Evolutionary conservation across 169 alveolate species (phyloP).

Genomic region (Besnoitia besnoiti): DNA sequence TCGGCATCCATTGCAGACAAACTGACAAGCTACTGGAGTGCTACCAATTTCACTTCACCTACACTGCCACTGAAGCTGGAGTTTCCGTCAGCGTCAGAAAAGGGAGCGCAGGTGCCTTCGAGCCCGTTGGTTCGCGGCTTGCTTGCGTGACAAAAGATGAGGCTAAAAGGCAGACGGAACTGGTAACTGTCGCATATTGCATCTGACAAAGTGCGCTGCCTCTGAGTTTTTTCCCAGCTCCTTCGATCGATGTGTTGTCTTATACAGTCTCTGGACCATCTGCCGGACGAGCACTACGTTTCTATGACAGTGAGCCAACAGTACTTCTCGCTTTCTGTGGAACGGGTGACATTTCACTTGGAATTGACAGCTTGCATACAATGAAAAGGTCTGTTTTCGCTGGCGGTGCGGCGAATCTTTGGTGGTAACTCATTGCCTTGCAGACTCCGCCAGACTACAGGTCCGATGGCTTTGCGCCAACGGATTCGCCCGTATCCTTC

Average conservation of each 20-base stretch:
- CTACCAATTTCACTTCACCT: constrained; percentile 45
- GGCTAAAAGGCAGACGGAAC: constrained; percentile 57
- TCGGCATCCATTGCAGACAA: constrained; percentile 43
- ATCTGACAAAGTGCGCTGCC: not conserved
- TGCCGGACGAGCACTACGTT: constrained; percentile 56
- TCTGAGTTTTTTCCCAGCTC: constrained; percentile 1
- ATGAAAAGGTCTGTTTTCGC: not conserved
- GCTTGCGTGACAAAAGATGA: constrained; percentile 45
- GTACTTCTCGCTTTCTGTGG: too few relatives aligned
- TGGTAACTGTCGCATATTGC: not conserved
- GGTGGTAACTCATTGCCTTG: not conserved
- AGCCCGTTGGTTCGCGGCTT: not conserved
- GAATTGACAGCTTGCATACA: constrained; percentile 25
- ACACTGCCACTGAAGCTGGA: constrained; percentile 6
- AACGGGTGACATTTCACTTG: not conserved
- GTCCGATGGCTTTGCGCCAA: not conserved
- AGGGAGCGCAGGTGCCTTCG: not conserved
- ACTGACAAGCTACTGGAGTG: constrained; percentile 47
- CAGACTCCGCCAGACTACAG: constrained; percentile 38
- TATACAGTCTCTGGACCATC: constrained; percentile 45
- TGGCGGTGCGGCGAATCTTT: not conserved
- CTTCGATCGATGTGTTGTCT: constrained; percentile 54
- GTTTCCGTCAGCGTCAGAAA: constrained; percentile 3
- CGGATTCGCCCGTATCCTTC: not conserved
- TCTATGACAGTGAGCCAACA: constrained; percentile 28